Base-by-base conservation (phyloP, 768 basidiomycete species). In the Grammothele lineata region DNA sequence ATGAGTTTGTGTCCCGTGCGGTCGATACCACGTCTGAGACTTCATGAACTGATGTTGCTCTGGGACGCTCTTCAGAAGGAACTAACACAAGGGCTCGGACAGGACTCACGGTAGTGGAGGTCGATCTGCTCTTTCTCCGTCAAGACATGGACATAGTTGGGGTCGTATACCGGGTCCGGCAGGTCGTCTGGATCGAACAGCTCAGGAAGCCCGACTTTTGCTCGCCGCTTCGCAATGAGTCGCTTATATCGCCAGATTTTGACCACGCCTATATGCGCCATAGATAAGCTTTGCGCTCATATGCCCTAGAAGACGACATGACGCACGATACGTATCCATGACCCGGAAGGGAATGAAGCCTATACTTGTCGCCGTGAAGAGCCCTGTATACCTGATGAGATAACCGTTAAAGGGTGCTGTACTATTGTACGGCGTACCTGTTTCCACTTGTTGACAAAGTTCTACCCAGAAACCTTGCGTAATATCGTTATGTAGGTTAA, bases 381-480 rank as follows among this genome's bases (percentile, higher is more conserved):
- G 70, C 32, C 80, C 85, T 86, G 39, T 1, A 30, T 9, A n/a
- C 19, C 30, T 34, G 40, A 23, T 7, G 40, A 46, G 27, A 30
- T 14, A n/a, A n/a, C n/a, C n/a, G n/a, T n/a, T n/a, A n/a, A n/a
- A n/a, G n/a, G n/a, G n/a, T n/a, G n/a, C n/a, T n/a, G n/a, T n/a
- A n/a, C n/a, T n/a, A n/a, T n/a, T n/a, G n/a, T n/a, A 40, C 14
- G 15, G 19, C 60, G 11, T 47, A 83, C 87, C 88, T 59, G 87
- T 90, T 55, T 75, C 80, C 34, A 91, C 71, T 61, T 93, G 90
- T 5, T 80, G 83, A 37, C 76, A 76, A 36, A 88, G 71, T 66
- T 91, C 87, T 14, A 90, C 76, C 91, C 90, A 93, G 45, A 86
- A 83, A 19, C 83, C 82, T 66, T 91, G 83, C 0, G 71, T 76